Evolutionary conservation across 257 asterid genomes (phyloP), one percentile per base, ranked within the genome.

Genomic region (Schizonepeta tenuifolia): DNA sequence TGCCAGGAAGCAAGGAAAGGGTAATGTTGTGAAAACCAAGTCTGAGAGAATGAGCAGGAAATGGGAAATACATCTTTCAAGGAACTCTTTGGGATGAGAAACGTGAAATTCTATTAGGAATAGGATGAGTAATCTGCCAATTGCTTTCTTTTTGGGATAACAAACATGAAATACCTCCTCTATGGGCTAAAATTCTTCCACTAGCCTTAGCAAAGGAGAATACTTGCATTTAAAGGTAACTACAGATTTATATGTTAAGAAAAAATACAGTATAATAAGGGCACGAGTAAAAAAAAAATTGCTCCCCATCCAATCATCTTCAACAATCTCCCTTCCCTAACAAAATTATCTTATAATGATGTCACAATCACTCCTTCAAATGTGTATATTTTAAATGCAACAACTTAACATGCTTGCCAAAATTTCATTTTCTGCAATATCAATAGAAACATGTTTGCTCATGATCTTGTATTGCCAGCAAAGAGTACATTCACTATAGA

Each of bases 401-500:
- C 55, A 70, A 13, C 22, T 63, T 28, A 18, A 38, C 47, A 55
- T 28, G 49, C 63, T 15, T 64, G 46, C 20, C 0, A 9, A 24
- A 17, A 9, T 33, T 41, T 11, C 62, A 17, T 38, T 43, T 4
- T 49, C 59, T n/a, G 50, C 74, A 46, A 69, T 46, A 24, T 17
- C 14, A 55, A 35, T 50, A 49, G 13, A 5, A 64, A 49, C 13
- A 21, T 3, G 9, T 36, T 22, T 58, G 18, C 22, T 10, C 54
- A 51, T 65, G 49, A 17, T 44, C 17, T 47, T 51, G 38, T 43
- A 53, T 55, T 1, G 69, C 36, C 44, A 51, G 55, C n/a, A 74
- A 51, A 35, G 38, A 9, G 51, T 28, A 60, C 7, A 47, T 33
- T 5, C 58, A 24, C 7, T 20, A 40, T 18, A 21, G 53, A n/a